These are phyloP conservation scores for Cladophialophora carrionii DNA, from an alignment of 2,329 filamentous ascomycete genomes.

Conservation along the genomic window DNA sequence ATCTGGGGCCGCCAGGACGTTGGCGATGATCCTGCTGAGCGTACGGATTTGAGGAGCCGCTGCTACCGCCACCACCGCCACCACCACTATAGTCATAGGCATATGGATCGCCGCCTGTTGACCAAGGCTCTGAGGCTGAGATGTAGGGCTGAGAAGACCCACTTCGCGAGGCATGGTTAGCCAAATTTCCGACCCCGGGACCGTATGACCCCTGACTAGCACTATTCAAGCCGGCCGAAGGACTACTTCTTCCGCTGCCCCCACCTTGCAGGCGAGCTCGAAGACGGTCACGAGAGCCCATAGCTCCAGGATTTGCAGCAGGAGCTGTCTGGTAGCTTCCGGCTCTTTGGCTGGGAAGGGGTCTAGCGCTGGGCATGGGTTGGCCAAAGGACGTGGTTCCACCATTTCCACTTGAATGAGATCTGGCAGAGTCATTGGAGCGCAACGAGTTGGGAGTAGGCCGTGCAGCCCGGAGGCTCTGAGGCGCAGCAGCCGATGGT, in stretches of 20 bases:
- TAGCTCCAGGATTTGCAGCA: slow-evolving; percentile 43
- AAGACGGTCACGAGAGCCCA: slow-evolving; percentile 61
- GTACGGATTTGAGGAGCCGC: slow-evolving; percentile 30
- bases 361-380: slow-evolving; percentile 52
- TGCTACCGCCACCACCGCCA: slow-evolving; percentile 13
- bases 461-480: slow-evolving; percentile 35
- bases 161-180: slow-evolving; percentile 18
- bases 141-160: slow-evolving; percentile 35
- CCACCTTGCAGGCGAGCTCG: slow-evolving; percentile 79
- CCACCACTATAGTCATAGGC: slow-evolving; percentile 25
- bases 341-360: slow-evolving; percentile 71
- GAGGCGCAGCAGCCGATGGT: slow-evolving; percentile 35
- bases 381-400: slow-evolving; percentile 18
- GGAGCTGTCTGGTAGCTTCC: slow-evolving; percentile 71
- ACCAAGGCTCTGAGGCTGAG: slow-evolving; percentile 39
- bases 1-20: slow-evolving; percentile 36
- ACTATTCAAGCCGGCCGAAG: slow-evolving; percentile 27
- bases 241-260: slow-evolving; percentile 36
- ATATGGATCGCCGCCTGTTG: slow-evolving; percentile 32
- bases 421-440: slow-evolving; percentile 28
- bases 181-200: slow-evolving; percentile 18
- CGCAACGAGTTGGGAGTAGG: slow-evolving; percentile 42
- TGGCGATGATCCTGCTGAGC: slow-evolving; percentile 32
- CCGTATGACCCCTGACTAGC: slow-evolving; percentile 27
- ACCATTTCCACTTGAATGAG: slow-evolving; percentile 27